phyloP scores from a whole-genome alignment of 176 grass and related monocot species.

The Aegilops bicornis region DNA sequence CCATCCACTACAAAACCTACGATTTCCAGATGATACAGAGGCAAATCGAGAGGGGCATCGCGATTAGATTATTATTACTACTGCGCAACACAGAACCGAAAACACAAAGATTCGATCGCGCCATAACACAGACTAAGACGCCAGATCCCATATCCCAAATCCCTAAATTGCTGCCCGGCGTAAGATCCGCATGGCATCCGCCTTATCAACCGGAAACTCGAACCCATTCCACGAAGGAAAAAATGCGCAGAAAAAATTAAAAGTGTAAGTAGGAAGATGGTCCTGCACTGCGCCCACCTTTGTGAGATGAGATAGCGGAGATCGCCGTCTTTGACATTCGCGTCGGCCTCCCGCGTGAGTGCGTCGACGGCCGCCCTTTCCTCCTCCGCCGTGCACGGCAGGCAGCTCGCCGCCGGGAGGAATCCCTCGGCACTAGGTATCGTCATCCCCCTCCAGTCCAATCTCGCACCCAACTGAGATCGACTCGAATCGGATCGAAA shows the following conservation, averaged over 20 bases:
- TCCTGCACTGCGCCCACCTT: slow-evolving; percentile 36
- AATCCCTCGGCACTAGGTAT: slow-evolving; percentile 74
- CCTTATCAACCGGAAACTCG: background rate
- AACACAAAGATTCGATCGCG: background rate
- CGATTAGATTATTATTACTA: background rate
- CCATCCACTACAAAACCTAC: background rate
- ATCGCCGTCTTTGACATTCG: slow-evolving; percentile 86
- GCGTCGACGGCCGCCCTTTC: slow-evolving; percentile 53
- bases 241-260: background rate
- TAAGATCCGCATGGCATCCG: slow-evolving; percentile 15
- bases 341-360: slow-evolving; percentile 56
- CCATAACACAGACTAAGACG: background rate
- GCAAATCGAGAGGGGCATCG: background rate
- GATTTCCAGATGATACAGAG: background rate
- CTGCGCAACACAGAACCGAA: background rate
- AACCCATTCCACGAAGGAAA: background rate
- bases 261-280: background rate
- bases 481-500: background rate
- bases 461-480: background rate
- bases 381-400: slow-evolving; percentile 77
- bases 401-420: slow-evolving; percentile 61
- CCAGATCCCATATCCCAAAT: background rate
- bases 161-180: background rate
- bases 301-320: slow-evolving; percentile 72
- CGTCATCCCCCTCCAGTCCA: slow-evolving; percentile 58